phyloP scores from a whole-genome alignment of 768 basidiomycete species.

The Hydnum rufescens region DNA sequence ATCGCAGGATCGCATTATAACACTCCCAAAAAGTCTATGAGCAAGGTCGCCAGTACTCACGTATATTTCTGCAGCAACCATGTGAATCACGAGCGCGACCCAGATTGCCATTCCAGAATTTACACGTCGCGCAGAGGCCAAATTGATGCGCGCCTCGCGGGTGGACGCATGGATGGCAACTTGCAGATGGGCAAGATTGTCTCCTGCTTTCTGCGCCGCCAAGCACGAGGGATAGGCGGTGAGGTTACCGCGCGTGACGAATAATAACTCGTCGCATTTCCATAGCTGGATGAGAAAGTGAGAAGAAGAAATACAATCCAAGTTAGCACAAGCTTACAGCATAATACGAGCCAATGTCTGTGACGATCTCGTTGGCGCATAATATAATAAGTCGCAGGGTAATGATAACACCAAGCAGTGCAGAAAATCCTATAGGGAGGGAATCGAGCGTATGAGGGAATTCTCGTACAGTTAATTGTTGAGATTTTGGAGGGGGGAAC shows the following conservation, averaged over 20 bases:
- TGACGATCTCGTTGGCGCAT: slow-evolving; percentile 3
- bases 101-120: slow-evolving; percentile 7
- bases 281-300: no score
- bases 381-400: slow-evolving; percentile 2
- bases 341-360: slow-evolving; percentile 1
- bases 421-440: neutral
- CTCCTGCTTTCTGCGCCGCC: neutral
- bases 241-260: no score
- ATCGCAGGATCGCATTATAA: no score
- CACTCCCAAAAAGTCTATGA: no score
- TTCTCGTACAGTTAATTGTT: neutral
- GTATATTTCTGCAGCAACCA: slow-evolving; percentile 8
- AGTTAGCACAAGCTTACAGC: no score
- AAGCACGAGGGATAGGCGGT: neutral
- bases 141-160: slow-evolving; percentile 1
- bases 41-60: no score
- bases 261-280: no score
- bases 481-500: no score
- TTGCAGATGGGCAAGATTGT: neutral
- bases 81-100: slow-evolving; percentile 7
- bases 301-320: no score
- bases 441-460: neutral
- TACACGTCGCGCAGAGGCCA: neutral
- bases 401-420: neutral
- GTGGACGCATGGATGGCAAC: slow-evolving; percentile 5